Evolutionary conservation across 257 asterid species (phyloP).

Genomic region (Thymus mandschuricus): DNA sequence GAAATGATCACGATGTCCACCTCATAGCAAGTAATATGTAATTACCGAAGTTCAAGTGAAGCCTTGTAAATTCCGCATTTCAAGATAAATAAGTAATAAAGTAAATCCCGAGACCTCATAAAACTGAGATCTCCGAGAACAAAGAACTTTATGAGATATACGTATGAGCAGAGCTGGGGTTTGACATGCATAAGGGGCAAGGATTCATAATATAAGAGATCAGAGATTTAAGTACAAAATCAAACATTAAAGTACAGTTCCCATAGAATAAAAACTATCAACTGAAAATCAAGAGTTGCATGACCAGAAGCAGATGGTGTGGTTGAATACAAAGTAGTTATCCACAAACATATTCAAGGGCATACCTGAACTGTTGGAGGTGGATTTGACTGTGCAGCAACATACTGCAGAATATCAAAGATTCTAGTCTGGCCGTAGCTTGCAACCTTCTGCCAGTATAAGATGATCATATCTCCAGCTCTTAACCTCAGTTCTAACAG

Average conservation of each 20-base stretch:
- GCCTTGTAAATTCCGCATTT: background rate
- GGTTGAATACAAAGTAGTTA: background rate
- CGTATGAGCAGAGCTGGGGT: background rate
- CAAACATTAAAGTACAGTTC: background rate
- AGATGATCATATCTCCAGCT: conserved; percentile 77
- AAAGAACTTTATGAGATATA: background rate
- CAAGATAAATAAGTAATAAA: background rate
- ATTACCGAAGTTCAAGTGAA: background rate
- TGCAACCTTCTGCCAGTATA: conserved; percentile 64
- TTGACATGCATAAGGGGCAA: conserved; percentile 4
- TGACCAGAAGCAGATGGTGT: background rate
- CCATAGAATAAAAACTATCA: background rate
- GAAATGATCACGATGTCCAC: conserved; percentile 2
- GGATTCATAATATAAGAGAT: background rate
- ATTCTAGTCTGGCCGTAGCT: conserved; percentile 82
- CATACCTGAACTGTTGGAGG: conserved; percentile 71
- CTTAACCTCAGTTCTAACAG: conserved; percentile 73
- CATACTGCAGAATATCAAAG: conserved; percentile 75
- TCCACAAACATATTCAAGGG: background rate
- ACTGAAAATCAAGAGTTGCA: conserved; percentile 1
- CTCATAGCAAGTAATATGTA: background rate
- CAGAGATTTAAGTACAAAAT: conserved; percentile 2
- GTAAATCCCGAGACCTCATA: background rate
- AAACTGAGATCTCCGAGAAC: background rate
- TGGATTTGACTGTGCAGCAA: conserved; percentile 78